phyloP scores from a whole-genome alignment of 1,284 basidiomycete genomes.

The Marasmius oreades region DNA sequence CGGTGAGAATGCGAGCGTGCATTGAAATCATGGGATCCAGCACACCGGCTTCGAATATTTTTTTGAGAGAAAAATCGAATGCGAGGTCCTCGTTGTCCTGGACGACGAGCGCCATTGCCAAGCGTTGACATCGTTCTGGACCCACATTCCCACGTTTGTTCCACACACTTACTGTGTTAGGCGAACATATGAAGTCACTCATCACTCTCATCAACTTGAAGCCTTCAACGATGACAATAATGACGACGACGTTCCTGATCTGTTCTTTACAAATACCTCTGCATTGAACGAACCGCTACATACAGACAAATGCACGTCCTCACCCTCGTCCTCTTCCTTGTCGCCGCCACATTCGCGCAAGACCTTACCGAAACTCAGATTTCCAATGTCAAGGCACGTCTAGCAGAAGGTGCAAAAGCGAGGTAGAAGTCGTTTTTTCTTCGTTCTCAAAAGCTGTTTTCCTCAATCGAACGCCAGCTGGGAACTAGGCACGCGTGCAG shows the following conservation, averaged over 20 bases:
- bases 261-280: too few relatives aligned
- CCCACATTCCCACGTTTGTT: too few relatives aligned
- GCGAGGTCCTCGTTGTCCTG: too few relatives aligned
- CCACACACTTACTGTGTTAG: too few relatives aligned
- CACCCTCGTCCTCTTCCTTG: conserved; percentile 6
- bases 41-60: too few relatives aligned
- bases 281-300: background rate
- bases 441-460: background rate
- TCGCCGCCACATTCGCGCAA: conserved; percentile 17
- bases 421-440: conserved; percentile 17
- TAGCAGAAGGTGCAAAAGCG: conserved; percentile 26
- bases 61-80: too few relatives aligned
- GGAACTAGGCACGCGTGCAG: conserved; percentile 61
- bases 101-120: too few relatives aligned
- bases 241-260: too few relatives aligned
- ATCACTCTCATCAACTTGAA: too few relatives aligned
- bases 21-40: conserved; percentile 27
- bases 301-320: background rate
- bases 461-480: conserved; percentile 40
- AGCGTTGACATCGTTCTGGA: too few relatives aligned
- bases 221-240: too few relatives aligned
- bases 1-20: background rate
- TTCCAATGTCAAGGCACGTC: conserved; percentile 19
- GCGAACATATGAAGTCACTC: too few relatives aligned
- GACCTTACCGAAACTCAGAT: conserved; percentile 23